Conservation (phyloP, 352 stramenopile species). For the Phytophthora pisi region DNA sequence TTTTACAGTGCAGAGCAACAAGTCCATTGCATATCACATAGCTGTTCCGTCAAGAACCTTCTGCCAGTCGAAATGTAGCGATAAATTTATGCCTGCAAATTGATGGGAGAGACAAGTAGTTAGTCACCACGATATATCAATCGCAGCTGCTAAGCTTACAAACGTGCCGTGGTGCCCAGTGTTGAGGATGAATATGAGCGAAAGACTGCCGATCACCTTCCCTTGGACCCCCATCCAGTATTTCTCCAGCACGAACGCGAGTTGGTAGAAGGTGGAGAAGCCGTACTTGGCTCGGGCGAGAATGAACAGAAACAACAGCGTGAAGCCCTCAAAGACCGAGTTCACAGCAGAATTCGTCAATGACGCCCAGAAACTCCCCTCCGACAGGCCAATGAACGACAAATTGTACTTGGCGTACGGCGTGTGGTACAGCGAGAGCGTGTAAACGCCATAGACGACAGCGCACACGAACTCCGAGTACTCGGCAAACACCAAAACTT, state of each 20-base stretch:
- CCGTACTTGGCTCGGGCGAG: conserved; percentile 35
- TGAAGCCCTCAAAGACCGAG: conserved; percentile 17
- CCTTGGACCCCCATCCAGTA: conserved; percentile 35
- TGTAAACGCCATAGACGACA: conserved; percentile 33
- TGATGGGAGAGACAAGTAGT: neutral
- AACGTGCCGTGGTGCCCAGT: conserved; percentile 12
- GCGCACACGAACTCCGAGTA: conserved; percentile 38
- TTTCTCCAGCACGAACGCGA: conserved; percentile 44
- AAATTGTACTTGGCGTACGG: conserved; percentile 28
- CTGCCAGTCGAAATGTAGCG: conserved; percentile 26
- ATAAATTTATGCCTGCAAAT: neutral
- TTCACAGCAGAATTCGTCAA: conserved; percentile 8
- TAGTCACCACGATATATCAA: neutral
- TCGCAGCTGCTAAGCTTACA: neutral
- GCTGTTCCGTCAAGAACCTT: conserved; percentile 19
- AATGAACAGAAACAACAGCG: conserved; percentile 15
- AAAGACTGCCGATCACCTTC: conserved; percentile 28
- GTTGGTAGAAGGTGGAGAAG: conserved; percentile 26
- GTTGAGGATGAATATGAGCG: conserved; percentile 33
- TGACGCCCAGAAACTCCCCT: neutral
- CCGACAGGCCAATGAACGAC: conserved; percentile 11
- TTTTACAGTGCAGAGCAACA: too few species aligned
- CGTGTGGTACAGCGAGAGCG: conserved; percentile 15
- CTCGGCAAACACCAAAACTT: conserved; percentile 36
- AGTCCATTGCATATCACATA: neutral